These are phyloP conservation scores for Corylus avellana DNA, from an alignment of 306 rosid genomes.

Conservation along the genomic window DNA sequence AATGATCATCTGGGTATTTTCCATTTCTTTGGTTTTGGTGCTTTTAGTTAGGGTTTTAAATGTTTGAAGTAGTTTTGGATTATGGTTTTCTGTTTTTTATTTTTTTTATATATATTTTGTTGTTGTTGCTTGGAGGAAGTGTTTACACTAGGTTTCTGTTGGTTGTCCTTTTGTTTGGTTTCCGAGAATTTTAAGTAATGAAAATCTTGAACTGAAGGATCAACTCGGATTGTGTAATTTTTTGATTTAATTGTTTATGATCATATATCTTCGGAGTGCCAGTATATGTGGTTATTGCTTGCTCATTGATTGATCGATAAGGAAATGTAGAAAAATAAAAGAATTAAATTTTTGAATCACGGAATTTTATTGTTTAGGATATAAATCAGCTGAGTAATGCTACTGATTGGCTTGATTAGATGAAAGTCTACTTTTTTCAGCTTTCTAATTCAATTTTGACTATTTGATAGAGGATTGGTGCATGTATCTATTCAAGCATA, in stretches of 20 bases:
- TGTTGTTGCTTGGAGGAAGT: slow-evolving; percentile 1
- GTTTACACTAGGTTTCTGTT: neutral
- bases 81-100: neutral
- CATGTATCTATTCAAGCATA: slow-evolving; percentile 11
- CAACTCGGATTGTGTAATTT: neutral
- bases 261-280: slow-evolving; percentile 10
- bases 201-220: neutral
- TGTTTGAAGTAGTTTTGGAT: slow-evolving; percentile 1
- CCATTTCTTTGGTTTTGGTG: slow-evolving; percentile 1
- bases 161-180: neutral
- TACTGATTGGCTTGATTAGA: slow-evolving; percentile 18
- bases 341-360: neutral
- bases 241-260: slow-evolving; percentile 19
- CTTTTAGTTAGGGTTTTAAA: neutral
- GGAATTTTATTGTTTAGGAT: neutral
- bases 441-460: neutral
- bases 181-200: neutral
- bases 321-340: neutral
- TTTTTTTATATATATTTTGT: neutral
- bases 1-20: slow-evolving; percentile 35
- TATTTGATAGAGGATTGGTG: neutral
- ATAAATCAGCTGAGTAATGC: slow-evolving; percentile 6
- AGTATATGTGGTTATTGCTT: slow-evolving; percentile 18
- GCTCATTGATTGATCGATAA: neutral
- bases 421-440: neutral